phyloP scores from a whole-genome alignment of 177 flowering plant genomes.

The Vitis hybrid region DNA sequence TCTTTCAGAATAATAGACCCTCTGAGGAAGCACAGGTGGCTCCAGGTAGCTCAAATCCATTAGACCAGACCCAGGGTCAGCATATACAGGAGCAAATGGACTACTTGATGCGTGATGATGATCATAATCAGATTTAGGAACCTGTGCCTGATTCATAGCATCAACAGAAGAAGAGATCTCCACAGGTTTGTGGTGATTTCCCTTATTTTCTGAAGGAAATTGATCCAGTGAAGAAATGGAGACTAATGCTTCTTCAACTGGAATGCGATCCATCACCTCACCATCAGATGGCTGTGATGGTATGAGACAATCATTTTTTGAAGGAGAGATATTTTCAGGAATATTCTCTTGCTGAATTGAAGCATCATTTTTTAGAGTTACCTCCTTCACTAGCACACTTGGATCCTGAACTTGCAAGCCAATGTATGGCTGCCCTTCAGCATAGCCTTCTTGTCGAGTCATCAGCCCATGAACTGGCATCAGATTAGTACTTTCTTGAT shows the following conservation, averaged over 20 bases:
- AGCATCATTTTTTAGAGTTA: conserved; percentile 33
- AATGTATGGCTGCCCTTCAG: conserved; percentile 30
- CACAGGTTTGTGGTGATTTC: conserved; percentile 31
- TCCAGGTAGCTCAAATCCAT: conserved; percentile 46
- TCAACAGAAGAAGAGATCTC: conserved; percentile 22
- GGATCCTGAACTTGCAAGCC: conserved; percentile 26
- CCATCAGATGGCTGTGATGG: conserved; percentile 30
- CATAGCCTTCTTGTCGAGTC: conserved; percentile 28
- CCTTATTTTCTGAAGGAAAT: conserved; percentile 32
- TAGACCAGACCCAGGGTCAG: conserved; percentile 38
- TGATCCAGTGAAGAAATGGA: conserved; percentile 22
- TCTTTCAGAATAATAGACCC: conserved; percentile 71
- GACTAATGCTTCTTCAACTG: conserved; percentile 30
- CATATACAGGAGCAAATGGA: conserved; percentile 29
- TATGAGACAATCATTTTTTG: conserved; percentile 27
- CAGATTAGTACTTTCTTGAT: conserved; percentile 24
- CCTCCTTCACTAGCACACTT: conserved; percentile 25
- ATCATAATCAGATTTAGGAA: conserved; percentile 32
- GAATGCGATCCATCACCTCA: conserved; percentile 18
- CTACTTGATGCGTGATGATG: conserved; percentile 21
- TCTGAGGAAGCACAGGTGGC: conserved; percentile 51
- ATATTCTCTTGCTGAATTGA: conserved; percentile 27
- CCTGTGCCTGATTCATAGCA: conserved; percentile 19
- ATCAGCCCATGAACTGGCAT: conserved; percentile 22
- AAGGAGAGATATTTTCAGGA: conserved; percentile 20